Conservation (phyloP, 768 basidiomycete species). For the Suillus bovinus region DNA sequence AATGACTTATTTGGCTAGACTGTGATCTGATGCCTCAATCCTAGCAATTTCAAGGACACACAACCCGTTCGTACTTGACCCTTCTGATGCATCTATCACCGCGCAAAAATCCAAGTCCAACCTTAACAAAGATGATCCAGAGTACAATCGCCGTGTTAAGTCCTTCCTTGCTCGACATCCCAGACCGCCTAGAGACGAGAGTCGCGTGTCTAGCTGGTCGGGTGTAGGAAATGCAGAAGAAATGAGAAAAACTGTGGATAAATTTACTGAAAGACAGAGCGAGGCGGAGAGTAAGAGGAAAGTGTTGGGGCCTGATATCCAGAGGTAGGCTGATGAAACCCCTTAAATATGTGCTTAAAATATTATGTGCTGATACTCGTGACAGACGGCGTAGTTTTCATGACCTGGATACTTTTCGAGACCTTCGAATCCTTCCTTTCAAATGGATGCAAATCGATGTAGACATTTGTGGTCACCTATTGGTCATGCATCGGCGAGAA, state of each 20-base stretch:
- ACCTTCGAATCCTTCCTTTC: conserved; percentile 47
- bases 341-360: no score
- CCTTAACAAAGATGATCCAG: conserved; percentile 7
- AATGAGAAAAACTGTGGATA: conserved; percentile 10
- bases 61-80: conserved; percentile 26
- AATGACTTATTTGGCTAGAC: background rate
- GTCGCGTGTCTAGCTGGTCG: conserved; percentile 53
- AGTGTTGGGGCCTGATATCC: conserved; percentile 4
- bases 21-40: conserved; percentile 9
- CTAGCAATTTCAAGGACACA: conserved; percentile 26
- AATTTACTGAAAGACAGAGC: conserved; percentile 15
- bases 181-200: conserved; percentile 21
- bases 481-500: conserved; percentile 69
- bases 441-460: conserved; percentile 80
- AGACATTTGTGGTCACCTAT: conserved; percentile 71
- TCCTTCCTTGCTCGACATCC: conserved; percentile 20
- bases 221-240: conserved; percentile 28
- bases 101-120: conserved; percentile 3
- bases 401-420: conserved; percentile 51
- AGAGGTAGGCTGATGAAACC: conserved; percentile 2
- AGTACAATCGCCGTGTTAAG: conserved; percentile 37
- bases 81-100: conserved; percentile 24
- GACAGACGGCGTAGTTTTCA: conserved; percentile 66
- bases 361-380: conserved; percentile 4
- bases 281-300: conserved; percentile 12